These are phyloP conservation scores for Neobulgaria alba DNA, from an alignment of 2,329 filamentous ascomycete genomes.

Conservation along the genomic window DNA sequence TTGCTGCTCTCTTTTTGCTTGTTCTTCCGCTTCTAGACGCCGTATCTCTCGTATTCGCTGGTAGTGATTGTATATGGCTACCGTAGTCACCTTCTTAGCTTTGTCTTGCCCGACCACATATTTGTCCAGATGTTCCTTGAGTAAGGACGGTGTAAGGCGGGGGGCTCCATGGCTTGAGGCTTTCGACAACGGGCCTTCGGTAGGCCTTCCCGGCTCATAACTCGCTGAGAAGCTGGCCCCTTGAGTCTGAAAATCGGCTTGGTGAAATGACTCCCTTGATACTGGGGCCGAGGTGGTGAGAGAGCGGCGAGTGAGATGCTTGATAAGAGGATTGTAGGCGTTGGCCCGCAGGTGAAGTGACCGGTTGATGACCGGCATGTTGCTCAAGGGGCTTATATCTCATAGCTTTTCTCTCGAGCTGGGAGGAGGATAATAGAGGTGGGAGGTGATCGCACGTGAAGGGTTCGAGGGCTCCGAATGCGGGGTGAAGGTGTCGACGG, in stretches of 20 bases:
- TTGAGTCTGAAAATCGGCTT: slow-evolving; percentile 48
- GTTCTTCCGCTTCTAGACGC: slow-evolving; percentile 59
- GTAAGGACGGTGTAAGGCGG: slow-evolving; percentile 54
- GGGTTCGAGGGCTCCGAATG: neutral
- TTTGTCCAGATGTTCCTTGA: slow-evolving; percentile 89
- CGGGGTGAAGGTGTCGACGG: slow-evolving; percentile 6
- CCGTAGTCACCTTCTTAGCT: slow-evolving; percentile 86
- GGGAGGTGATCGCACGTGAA: neutral
- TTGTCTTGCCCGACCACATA: slow-evolving; percentile 95
- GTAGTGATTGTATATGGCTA: slow-evolving; percentile 95
- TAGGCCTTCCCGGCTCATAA: slow-evolving; percentile 55
- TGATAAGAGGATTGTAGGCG: slow-evolving; percentile 1
- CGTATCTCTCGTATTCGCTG: slow-evolving; percentile 72
- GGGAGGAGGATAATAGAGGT: neutral
- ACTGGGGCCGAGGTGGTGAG: slow-evolving; percentile 11
- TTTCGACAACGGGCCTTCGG: slow-evolving; percentile 49
- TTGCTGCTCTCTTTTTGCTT: slow-evolving; percentile 55
- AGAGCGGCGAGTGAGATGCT: slow-evolving; percentile 9
- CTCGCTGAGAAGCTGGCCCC: slow-evolving; percentile 44
- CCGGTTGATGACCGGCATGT: slow-evolving; percentile 19
- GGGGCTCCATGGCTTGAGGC: slow-evolving; percentile 46
- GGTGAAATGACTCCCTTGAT: slow-evolving; percentile 27
- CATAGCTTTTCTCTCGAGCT: slow-evolving; percentile 16
- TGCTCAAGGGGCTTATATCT: slow-evolving; percentile 5
- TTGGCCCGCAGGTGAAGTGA: slow-evolving; percentile 4